A percentile compares a stretch with the other conserved stretches of the same genome.
Conservation (phyloP, 1,284 basidiomycete species). For the Trichosporon sp. region DNA sequence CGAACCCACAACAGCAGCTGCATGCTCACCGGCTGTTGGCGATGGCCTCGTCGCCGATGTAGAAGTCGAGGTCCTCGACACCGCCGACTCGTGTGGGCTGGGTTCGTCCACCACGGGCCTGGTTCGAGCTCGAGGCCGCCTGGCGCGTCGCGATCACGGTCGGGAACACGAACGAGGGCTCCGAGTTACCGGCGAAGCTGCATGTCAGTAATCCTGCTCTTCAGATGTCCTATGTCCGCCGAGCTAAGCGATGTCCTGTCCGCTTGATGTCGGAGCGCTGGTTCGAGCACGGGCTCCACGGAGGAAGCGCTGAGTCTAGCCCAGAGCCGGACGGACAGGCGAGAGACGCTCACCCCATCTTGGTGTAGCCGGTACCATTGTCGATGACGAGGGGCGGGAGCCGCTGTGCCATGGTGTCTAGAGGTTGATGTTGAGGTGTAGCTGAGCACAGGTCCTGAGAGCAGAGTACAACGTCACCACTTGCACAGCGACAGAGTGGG, state of each 20-base stretch:
- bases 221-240: slow-evolving; percentile 19
- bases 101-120: slow-evolving; percentile 56
- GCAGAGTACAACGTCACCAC: slow-evolving; percentile 11
- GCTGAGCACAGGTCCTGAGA: slow-evolving; percentile 21
- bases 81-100: slow-evolving; percentile 92
- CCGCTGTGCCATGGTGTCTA: slow-evolving; percentile 65
- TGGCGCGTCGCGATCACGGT: slow-evolving; percentile 89
- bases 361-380: slow-evolving; percentile 97
- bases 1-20: not conserved
- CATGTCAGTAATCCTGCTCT: not conserved
- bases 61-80: slow-evolving; percentile 99
- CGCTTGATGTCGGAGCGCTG: not conserved
- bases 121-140: slow-evolving; percentile 59
- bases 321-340: not conserved
- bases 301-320: not conserved
- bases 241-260: not conserved
- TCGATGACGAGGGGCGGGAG: slow-evolving; percentile 92
- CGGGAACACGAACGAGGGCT: slow-evolving; percentile 96
- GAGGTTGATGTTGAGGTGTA: slow-evolving; percentile 23
- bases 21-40: slow-evolving; percentile 74
- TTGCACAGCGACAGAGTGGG: slow-evolving; percentile 10
- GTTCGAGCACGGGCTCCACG: not conserved
- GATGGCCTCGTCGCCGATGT: slow-evolving; percentile 97
- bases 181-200: slow-evolving; percentile 97
- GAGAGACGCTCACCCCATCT: slow-evolving; percentile 76